Conservation (phyloP, 306 rosid species). For the Cicer cuneatum region DNA sequence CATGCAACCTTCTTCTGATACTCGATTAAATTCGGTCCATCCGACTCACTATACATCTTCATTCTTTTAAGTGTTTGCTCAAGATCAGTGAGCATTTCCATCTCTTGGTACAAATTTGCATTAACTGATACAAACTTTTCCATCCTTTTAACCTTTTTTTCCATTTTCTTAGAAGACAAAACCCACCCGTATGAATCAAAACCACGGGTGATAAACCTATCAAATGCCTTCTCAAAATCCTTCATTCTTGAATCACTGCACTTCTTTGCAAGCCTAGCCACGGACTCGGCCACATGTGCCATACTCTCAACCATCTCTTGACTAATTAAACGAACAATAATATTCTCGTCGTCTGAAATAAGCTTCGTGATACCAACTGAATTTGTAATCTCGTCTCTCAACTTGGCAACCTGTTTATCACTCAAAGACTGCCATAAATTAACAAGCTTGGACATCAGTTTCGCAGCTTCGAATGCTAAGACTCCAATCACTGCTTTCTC, state of each 20-base stretch:
- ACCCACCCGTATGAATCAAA: slow-evolving; percentile 75
- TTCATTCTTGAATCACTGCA: slow-evolving; percentile 79
- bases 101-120: slow-evolving; percentile 89
- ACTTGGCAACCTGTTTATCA: slow-evolving; percentile 73
- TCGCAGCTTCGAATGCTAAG: slow-evolving; percentile 93
- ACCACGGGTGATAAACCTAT: slow-evolving; percentile 60
- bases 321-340: slow-evolving; percentile 64
- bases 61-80: slow-evolving; percentile 84
- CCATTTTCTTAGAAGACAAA: slow-evolving; percentile 80
- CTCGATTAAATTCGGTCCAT: slow-evolving; percentile 59
- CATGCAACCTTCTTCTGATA: slow-evolving; percentile 79
- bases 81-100: slow-evolving; percentile 87
- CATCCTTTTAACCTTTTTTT: slow-evolving; percentile 85
- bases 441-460: slow-evolving; percentile 91
- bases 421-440: slow-evolving; percentile 84
- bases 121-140: slow-evolving; percentile 77
- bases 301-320: slow-evolving; percentile 76
- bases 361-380: slow-evolving; percentile 83
- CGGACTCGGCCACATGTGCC: slow-evolving; percentile 76
- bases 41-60: slow-evolving; percentile 64
- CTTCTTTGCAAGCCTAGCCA: slow-evolving; percentile 82
- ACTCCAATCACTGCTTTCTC: slow-evolving; percentile 81
- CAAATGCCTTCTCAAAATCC: slow-evolving; percentile 64
- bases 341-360: slow-evolving; percentile 78
- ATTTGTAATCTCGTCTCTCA: slow-evolving; percentile 78